Evolutionary conservation across 768 basidiomycete genomes (phyloP), one percentile per base, ranked within the genome.

Genomic region (Phaeotremella fagi): DNA sequence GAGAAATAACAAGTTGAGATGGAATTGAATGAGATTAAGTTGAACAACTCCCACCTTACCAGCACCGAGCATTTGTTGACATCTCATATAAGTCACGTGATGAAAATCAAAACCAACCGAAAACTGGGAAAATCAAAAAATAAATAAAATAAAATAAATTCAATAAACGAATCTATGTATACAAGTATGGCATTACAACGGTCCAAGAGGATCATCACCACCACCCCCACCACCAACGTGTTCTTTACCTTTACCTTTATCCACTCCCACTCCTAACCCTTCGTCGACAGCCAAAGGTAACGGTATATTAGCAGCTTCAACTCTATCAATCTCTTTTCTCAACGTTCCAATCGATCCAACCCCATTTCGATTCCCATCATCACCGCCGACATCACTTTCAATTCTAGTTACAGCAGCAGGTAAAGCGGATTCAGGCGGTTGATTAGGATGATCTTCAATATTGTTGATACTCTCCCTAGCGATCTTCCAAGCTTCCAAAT

Each of bases 401-500:
- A 58, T 25, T 4, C 43, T 54, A 5, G 59, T 33, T 7, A 57
- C 60, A 18, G 52, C 51, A 3, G 46, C 53, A 1, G 61, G 61
- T 31, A 48, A 52, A 15, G 60, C 60, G 11, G 38, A 12, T 16
- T 38, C 29, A 12, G 64, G 59, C 5, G 66, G 64, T 65, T 79
- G 81, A 72, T 92, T 95, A 15, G 91, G 91, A 73, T 95, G 91
- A 50, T 85, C 82, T 29, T 90, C 85, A 70, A 99, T 92, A 75
- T 85, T 85, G 50, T 84, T 83, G 60, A 95, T 88, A 67, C 94
- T 91, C 63, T 81, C 82, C 78, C 89, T 89, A 7, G 90, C 95
- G 66, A 90, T 90, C 77, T 94, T 86, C 95, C 95, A 99, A 48
- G 86, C 88, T 68, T 95, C 88, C 45, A 99, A 79, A 76, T 98